phyloP scores from a whole-genome alignment of 2,329 filamentous ascomycete genomes.

The Fusarium pininemorale region DNA sequence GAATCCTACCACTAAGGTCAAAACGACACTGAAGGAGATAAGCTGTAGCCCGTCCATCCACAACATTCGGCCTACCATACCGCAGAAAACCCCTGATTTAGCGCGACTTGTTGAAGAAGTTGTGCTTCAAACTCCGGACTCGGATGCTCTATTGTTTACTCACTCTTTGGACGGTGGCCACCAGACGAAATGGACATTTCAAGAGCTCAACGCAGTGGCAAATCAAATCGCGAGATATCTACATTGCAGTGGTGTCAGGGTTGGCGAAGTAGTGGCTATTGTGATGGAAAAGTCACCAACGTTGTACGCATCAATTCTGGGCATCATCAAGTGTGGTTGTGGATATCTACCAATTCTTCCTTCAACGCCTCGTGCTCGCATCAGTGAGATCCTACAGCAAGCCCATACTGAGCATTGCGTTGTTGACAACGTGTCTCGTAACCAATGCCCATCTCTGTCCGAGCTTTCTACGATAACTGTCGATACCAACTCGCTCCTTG shows the following conservation, averaged over 20 bases:
- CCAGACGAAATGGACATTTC: constrained; percentile 66
- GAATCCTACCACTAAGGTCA: constrained; percentile 35
- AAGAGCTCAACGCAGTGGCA: constrained; percentile 68
- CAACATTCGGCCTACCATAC: constrained; percentile 52
- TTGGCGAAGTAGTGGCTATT: constrained; percentile 73
- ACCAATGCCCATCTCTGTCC: constrained; percentile 14
- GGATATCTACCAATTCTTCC: constrained; percentile 84
- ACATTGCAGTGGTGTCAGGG: constrained; percentile 52
- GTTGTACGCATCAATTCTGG: constrained; percentile 79
- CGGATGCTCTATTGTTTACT: constrained; percentile 72
- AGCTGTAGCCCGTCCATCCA: constrained; percentile 56
- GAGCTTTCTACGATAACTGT: constrained; percentile 48
- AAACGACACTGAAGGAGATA: constrained; percentile 36
- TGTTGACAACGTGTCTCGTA: constrained; percentile 46
- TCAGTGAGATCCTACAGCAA: constrained; percentile 69
- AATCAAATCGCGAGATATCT: constrained; percentile 71
- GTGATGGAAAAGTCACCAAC: constrained; percentile 79
- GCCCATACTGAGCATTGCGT: constrained; percentile 61
- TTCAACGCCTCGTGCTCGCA: constrained; percentile 70
- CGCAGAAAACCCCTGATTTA: constrained; percentile 55
- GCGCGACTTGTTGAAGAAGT: constrained; percentile 63
- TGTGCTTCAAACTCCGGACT: constrained; percentile 58
- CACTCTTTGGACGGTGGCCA: constrained; percentile 41
- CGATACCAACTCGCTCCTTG: constrained; percentile 37
- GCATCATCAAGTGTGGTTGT: constrained; percentile 76